Evolutionary conservation across 257 asterid genomes (phyloP), one percentile per base, ranked within the genome.

Genomic region (Scutellaria galericulata): DNA sequence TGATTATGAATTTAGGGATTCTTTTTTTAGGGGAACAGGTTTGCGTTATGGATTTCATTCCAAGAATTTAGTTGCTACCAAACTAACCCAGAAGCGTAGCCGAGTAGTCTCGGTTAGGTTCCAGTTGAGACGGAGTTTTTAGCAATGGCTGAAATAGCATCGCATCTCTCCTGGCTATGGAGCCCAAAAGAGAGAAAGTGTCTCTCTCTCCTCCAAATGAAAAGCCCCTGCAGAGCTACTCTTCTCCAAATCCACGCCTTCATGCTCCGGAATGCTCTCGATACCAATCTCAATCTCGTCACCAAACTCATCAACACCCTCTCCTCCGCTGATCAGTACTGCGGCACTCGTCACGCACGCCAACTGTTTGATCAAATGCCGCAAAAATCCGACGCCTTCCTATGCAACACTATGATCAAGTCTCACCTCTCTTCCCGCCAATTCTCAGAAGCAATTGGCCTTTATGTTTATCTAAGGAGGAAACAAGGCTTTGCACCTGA

Each of bases 341-440:
- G 77, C 37, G 95, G 96, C 42, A 82, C 82, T 45, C 73, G 58
- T 61, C 89, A 88, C 71, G 88, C 96, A 50, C 96, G 95, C 83
- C 87, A 60, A 0, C 24, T 94, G 84, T 94, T 91, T 80, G 90
- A 88, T 51, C 79, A 77, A 60, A 73, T 82, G 78, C 79, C 83
- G 18, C 77, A 39, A 4, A 86, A 81, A 51, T 69, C 83, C 7
- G 95, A 94, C n/a, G 75, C 86, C 52, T 94, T 88, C 62, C 84
- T 91, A 0, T 89, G 98, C 85, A 94, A 91, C 80, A 86, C 96
- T 48, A 88, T 94, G 98, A 83, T 94, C 73, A 94, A 88, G 76
- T 86, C 98, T 58, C 96, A 91, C 78, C 78, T 87, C 68, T 48
- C 62, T 50, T 67, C 86, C 24, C 72, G 86, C 51, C 92, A 94